Percentiles rank a stretch among this genome's conserved stretches.
phyloP scores from a whole-genome alignment of 345 rosid genomes.

The Hirschfeldia incana region DNA sequence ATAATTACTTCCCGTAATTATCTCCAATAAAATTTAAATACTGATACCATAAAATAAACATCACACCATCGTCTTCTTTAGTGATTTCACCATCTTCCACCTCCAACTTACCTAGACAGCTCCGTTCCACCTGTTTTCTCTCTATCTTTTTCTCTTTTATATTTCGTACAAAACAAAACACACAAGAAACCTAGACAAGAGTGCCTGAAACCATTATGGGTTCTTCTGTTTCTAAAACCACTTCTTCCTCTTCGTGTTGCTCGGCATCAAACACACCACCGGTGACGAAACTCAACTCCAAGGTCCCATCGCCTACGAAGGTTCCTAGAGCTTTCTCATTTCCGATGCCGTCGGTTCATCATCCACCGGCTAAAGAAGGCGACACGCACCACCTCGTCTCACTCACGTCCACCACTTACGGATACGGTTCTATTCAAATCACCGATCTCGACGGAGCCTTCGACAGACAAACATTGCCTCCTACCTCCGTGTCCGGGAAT shows the following conservation, averaged over 20 bases:
- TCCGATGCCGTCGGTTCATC: constrained; percentile 71
- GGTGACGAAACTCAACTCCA: constrained; percentile 5
- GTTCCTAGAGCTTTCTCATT: constrained; percentile 54
- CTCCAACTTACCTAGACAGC: constrained; percentile 57
- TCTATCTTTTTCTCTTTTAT: constrained; percentile 21
- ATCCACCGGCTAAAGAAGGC: constrained; percentile 74
- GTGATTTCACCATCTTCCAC: constrained; percentile 37
- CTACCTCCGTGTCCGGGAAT: constrained; percentile 25
- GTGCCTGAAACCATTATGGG: constrained; percentile 51
- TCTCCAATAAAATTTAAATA: neutral
- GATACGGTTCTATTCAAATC: constrained; percentile 75
- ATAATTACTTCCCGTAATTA: constrained; percentile 17
- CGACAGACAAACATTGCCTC: constrained; percentile 27
- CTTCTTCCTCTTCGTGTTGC: constrained; percentile 17
- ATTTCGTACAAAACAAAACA: constrained; percentile 28
- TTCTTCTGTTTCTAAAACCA: constrained; percentile 63
- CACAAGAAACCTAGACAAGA: constrained; percentile 17
- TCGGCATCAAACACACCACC: constrained; percentile 32
- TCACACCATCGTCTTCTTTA: constrained; percentile 30
- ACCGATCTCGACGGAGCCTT: constrained; percentile 16
- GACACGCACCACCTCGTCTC: constrained; percentile 91
- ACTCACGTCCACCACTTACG: constrained; percentile 78
- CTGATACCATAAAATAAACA: constrained; percentile 8
- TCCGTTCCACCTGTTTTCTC: constrained; percentile 42
- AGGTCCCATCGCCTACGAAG: neutral